Conservation (phyloP, 306 rosid genomes). For the Prunus kanzakura region DNA sequence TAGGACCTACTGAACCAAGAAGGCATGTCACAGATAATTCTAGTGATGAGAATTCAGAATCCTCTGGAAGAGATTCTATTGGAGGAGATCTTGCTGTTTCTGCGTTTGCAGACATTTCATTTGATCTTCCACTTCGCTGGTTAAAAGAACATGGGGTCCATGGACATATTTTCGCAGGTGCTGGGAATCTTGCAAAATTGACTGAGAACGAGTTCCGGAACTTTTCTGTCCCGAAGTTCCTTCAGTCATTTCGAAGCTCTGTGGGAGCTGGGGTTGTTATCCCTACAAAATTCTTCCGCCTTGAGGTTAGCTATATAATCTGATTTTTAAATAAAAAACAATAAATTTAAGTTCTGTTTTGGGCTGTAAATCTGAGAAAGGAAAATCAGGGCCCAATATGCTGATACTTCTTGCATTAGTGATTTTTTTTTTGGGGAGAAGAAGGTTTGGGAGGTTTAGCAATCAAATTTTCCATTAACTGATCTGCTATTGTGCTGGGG, state of each 20-base stretch:
- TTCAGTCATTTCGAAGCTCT: conserved; percentile 73
- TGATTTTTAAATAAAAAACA: background rate
- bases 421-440: background rate
- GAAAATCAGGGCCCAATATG: background rate
- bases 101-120: conserved; percentile 90
- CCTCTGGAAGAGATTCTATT: conserved; percentile 59
- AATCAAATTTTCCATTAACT: background rate
- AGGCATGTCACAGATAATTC: conserved; percentile 49
- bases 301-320: conserved; percentile 66
- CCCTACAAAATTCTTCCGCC: conserved; percentile 82
- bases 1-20: conserved; percentile 81
- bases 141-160: conserved; percentile 86
- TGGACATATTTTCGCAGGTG: conserved; percentile 92
- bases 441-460: too few relatives aligned
- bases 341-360: background rate
- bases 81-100: conserved; percentile 98
- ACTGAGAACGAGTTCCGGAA: conserved; percentile 69
- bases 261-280: conserved; percentile 86
- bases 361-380: conserved; percentile 3
- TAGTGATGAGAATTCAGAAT: conserved; percentile 41
- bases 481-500: background rate
- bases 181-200: conserved; percentile 78
- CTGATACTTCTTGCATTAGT: background rate
- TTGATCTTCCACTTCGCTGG: conserved; percentile 84
- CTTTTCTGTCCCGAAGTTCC: conserved; percentile 62